Conservation (phyloP, 139 green algal species). For the Haematococcus sp. region DNA sequence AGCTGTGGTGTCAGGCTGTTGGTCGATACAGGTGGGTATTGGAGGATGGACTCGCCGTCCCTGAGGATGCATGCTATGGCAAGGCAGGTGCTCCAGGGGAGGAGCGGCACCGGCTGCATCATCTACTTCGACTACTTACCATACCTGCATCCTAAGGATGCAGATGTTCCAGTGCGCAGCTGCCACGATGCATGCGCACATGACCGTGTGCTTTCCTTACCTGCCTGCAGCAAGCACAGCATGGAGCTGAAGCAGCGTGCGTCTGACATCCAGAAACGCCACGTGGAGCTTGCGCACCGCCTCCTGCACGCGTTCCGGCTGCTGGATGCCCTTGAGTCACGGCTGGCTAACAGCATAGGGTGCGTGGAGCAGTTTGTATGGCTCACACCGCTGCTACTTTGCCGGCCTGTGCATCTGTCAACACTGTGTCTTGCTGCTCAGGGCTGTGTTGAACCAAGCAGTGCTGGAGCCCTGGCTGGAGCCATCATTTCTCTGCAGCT, state of each 20-base stretch:
- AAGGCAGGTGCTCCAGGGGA: no score
- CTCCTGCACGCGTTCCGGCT: constrained; percentile 36
- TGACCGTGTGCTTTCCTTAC: neutral
- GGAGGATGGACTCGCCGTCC: no score
- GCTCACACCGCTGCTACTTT: neutral
- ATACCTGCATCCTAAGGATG: no score
- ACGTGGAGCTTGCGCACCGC: constrained; percentile 42
- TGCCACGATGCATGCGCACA: neutral
- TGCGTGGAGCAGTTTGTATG: constrained; percentile 14
- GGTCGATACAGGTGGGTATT: no score
- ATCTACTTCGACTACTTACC: no score
- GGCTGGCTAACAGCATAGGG: constrained; percentile 39
- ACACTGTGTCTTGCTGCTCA: neutral
- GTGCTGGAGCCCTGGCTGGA: neutral
- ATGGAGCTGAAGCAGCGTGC: constrained; percentile 24
- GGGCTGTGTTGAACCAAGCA: neutral
- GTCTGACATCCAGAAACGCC: constrained; percentile 28
- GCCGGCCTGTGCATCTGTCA: neutral
- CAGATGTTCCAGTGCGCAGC: no score
- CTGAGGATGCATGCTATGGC: no score
- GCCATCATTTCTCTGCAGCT: neutral
- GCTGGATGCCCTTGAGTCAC: constrained; percentile 46
- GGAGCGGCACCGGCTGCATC: no score
- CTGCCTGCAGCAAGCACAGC: constrained; percentile 1
- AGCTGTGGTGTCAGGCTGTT: no score